A percentile compares a stretch with the other conserved stretches of the same genome.
These are phyloP conservation scores for Verbena officinalis DNA, from an alignment of 257 asterid species.

Conservation along the genomic window DNA sequence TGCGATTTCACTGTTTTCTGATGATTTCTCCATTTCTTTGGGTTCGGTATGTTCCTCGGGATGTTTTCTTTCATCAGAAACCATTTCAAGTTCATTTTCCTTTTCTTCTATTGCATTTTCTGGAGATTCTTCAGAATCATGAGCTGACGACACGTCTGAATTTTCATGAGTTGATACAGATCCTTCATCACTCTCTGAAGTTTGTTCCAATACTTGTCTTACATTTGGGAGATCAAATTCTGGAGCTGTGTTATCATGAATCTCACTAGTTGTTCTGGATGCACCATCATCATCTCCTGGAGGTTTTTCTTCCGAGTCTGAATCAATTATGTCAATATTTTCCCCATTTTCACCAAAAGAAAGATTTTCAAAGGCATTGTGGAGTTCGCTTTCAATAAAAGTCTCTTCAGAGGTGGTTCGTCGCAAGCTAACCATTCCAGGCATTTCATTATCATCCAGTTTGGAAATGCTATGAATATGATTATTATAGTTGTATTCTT, in stretches of 20 bases:
- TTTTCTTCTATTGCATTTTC: constrained; percentile 41
- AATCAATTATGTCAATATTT: constrained; percentile 22
- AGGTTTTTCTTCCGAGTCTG: constrained; percentile 33
- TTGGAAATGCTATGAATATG: constrained; percentile 16
- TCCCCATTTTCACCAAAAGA: constrained; percentile 37
- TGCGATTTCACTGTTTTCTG: constrained; percentile 34
- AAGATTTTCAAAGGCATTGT: constrained; percentile 37
- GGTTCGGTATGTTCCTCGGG: constrained; percentile 37
- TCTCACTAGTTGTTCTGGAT: constrained; percentile 29
- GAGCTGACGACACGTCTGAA: constrained; percentile 33
- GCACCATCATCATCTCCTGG: constrained; percentile 36
- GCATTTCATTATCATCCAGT: constrained; percentile 35
- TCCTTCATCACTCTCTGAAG: constrained; percentile 50
- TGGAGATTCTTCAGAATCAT: constrained; percentile 42
- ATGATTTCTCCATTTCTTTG: constrained; percentile 35
- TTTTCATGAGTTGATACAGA: constrained; percentile 43
- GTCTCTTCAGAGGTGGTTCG: constrained; percentile 50
- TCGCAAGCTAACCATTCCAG: constrained; percentile 32
- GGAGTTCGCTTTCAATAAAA: constrained; percentile 32
- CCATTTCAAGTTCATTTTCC: constrained; percentile 30
- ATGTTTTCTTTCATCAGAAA: constrained; percentile 33
- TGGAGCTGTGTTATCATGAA: constrained; percentile 28
- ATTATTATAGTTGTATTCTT: constrained; percentile 34
- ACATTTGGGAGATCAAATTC: constrained; percentile 29
- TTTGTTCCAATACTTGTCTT: constrained; percentile 35